These are phyloP conservation scores for Aspergillus novoparasiticus DNA, from an alignment of 2,329 filamentous ascomycete genomes.

Conservation along the genomic window DNA sequence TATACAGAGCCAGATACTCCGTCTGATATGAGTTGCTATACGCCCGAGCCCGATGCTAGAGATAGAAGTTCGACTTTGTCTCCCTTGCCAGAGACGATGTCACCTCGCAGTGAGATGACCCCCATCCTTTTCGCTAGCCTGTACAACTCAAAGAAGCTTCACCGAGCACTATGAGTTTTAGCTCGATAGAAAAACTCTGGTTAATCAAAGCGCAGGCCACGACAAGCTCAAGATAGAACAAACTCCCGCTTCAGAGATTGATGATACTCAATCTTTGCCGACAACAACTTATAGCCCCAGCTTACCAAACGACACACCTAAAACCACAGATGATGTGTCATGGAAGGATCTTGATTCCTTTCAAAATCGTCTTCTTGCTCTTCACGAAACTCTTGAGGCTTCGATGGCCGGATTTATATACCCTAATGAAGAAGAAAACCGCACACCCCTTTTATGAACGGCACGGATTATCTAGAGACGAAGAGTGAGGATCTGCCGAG, in stretches of 20 bases:
- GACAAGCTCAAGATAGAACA: constrained; percentile 19
- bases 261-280: constrained; percentile 26
- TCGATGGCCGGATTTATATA: constrained; percentile 18
- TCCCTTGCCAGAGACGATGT: constrained; percentile 32
- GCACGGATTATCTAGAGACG: background rate
- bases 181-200: background rate
- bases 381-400: constrained; percentile 21
- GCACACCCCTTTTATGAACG: background rate
- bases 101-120: constrained; percentile 27
- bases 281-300: constrained; percentile 19
- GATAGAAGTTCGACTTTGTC: constrained; percentile 32
- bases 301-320: constrained; percentile 15
- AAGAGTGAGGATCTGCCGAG: background rate
- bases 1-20: constrained; percentile 32
- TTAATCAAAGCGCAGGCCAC: constrained; percentile 11
- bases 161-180: background rate
- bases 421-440: constrained; percentile 17
- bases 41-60: constrained; percentile 31
- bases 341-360: constrained; percentile 22
- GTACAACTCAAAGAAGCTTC: background rate
- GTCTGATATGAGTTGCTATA: constrained; percentile 43
- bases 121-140: background rate
- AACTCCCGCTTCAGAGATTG: constrained; percentile 29
- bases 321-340: constrained; percentile 11
- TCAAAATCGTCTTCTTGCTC: constrained; percentile 20